These are phyloP conservation scores for Thalia dealbata DNA, from an alignment of 176 grass and related monocot species.

Conservation along the genomic window DNA sequence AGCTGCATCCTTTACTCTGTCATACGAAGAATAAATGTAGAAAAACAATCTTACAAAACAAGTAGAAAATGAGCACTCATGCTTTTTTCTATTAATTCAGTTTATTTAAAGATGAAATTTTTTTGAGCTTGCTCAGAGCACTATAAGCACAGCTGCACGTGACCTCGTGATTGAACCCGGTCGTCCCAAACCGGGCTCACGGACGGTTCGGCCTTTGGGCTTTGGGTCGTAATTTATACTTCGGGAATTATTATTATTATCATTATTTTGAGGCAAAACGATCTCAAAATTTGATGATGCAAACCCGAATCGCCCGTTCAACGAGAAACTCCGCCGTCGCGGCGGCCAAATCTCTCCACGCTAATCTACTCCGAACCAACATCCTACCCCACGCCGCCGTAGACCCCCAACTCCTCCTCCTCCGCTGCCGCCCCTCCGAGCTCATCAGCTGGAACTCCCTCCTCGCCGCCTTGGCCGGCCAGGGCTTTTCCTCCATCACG, in stretches of 20 bases:
- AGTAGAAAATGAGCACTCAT: no score
- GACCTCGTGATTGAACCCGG: no score
- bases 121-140: no score
- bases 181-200: no score
- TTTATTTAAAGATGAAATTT: no score
- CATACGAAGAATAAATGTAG: not conserved
- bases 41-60: no score
- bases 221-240: no score
- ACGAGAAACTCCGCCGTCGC: not conserved
- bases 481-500: slow-evolving; percentile 24
- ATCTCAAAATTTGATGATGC: not conserved
- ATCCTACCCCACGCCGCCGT: not conserved
- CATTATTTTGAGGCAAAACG: no score
- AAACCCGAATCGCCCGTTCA: not conserved
- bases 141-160: no score
- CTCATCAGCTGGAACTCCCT: slow-evolving; percentile 23
- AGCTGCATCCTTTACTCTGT: not conserved
- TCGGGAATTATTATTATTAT: no score
- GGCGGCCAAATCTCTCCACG: slow-evolving; percentile 39
- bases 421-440: slow-evolving; percentile 18
- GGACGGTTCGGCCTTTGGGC: no score
- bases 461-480: slow-evolving; percentile 30
- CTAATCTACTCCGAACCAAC: slow-evolving; percentile 22
- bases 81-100: no score
- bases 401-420: slow-evolving; percentile 9